Conservation (phyloP, 768 basidiomycete genomes). For the Collybiopsis confluens region DNA sequence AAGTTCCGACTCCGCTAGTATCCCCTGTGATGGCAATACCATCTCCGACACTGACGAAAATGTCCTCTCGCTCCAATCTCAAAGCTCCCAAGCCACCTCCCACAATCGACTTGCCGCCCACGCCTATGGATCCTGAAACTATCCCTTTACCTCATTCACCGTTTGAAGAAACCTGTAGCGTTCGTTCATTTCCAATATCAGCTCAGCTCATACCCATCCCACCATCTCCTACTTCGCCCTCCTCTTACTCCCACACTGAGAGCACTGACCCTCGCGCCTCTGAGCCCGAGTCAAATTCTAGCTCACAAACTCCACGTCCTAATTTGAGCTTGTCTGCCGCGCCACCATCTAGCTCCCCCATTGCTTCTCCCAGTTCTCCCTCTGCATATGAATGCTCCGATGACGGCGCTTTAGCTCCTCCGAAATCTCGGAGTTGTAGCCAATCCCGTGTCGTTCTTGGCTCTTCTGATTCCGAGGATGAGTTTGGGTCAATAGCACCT, state of each 20-base stretch:
- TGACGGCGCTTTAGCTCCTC: background rate
- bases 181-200: background rate
- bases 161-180: background rate
- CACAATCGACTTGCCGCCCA: background rate
- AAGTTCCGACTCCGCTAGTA: background rate
- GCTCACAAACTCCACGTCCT: background rate
- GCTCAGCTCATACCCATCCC: background rate
- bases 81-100: background rate
- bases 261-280: background rate
- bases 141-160: constrained; percentile 3
- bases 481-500: constrained; percentile 21
- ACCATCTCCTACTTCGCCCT: background rate
- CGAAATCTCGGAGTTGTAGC: background rate
- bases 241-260: background rate
- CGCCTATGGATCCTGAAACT: background rate
- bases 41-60: background rate
- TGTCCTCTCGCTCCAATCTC: background rate
- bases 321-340: background rate
- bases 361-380: constrained; percentile 7
- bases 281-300: background rate
- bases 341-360: background rate
- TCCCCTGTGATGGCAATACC: background rate
- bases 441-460: constrained; percentile 6
- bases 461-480: constrained; percentile 8
- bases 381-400: background rate